Percentiles rank a stretch among this genome's conserved stretches.
These are phyloP conservation scores for Hygrocybe punicea DNA, from an alignment of 768 basidiomycete species.

Conservation along the genomic window DNA sequence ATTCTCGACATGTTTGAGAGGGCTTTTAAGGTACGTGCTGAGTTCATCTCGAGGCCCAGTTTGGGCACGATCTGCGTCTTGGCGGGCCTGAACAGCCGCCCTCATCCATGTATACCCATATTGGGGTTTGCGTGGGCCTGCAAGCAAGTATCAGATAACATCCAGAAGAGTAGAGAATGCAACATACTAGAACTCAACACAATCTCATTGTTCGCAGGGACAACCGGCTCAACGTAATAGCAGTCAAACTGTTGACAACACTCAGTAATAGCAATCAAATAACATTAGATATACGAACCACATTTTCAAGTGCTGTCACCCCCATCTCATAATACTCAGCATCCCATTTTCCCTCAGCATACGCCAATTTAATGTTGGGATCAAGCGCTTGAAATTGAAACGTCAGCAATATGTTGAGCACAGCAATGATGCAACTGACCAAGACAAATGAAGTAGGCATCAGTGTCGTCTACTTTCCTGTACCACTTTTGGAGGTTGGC, in stretches of 20 bases:
- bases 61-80: background rate
- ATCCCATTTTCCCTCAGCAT: constrained; percentile 13
- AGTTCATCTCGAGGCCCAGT: constrained; percentile 10
- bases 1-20: constrained; percentile 11
- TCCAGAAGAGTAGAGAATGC: background rate
- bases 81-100: constrained; percentile 7
- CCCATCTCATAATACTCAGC: constrained; percentile 1
- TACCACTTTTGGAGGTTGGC: constrained; percentile 8
- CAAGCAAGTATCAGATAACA: background rate
- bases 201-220: no score
- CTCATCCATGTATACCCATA: constrained; percentile 13
- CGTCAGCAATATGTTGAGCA: background rate
- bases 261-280: background rate
- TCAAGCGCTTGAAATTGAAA: constrained; percentile 6
- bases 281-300: background rate
- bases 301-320: background rate
- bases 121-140: background rate
- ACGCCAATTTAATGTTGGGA: constrained; percentile 13
- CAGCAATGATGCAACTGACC: constrained; percentile 1
- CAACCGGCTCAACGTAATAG: background rate
- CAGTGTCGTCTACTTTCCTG: constrained; percentile 7
- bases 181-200: no score
- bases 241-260: background rate
- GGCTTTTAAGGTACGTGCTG: constrained; percentile 5
- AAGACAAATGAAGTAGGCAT: constrained; percentile 16